phyloP scores from a whole-genome alignment of 2,329 filamentous ascomycete species.

The Boeremia lycopersici region DNA sequence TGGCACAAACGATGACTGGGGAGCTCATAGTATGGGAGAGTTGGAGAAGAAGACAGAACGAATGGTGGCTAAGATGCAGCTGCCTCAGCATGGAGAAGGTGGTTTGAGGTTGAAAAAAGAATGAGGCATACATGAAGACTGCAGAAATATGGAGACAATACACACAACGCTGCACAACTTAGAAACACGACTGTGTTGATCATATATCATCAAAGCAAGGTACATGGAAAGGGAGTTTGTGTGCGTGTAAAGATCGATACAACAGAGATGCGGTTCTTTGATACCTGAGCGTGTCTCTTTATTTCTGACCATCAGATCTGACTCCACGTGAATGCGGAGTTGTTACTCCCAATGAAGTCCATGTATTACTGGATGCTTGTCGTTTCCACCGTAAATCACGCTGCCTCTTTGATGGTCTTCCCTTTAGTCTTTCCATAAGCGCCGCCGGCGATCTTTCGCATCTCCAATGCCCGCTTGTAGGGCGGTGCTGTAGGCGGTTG shows the following conservation, averaged over 20 bases:
- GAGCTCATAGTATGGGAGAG: background rate
- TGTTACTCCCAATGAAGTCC: too few relatives aligned
- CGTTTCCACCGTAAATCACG: background rate
- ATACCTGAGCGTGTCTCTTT: too few relatives aligned
- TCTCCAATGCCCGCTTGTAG: conserved; percentile 88
- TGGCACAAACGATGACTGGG: background rate
- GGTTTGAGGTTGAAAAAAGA: background rate
- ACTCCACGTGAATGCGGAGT: too few relatives aligned
- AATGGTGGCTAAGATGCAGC: background rate
- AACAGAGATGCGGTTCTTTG: too few relatives aligned
- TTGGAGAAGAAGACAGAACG: background rate
- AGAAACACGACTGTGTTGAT: too few relatives aligned
- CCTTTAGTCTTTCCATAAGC: conserved; percentile 74
- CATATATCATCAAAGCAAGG: too few relatives aligned
- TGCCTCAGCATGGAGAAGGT: background rate
- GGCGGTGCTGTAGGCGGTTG: conserved; percentile 96
- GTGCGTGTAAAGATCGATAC: too few relatives aligned
- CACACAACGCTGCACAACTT: too few relatives aligned
- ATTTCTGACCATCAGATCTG: too few relatives aligned
- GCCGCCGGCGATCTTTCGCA: conserved; percentile 76
- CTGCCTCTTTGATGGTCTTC: background rate
- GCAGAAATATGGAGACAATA: too few relatives aligned
- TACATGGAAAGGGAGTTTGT: too few relatives aligned
- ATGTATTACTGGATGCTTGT: too few relatives aligned
- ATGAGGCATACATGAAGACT: background rate